Base-by-base conservation (phyloP, 148 eudicot species). In the Hydrangea macrophylla region DNA sequence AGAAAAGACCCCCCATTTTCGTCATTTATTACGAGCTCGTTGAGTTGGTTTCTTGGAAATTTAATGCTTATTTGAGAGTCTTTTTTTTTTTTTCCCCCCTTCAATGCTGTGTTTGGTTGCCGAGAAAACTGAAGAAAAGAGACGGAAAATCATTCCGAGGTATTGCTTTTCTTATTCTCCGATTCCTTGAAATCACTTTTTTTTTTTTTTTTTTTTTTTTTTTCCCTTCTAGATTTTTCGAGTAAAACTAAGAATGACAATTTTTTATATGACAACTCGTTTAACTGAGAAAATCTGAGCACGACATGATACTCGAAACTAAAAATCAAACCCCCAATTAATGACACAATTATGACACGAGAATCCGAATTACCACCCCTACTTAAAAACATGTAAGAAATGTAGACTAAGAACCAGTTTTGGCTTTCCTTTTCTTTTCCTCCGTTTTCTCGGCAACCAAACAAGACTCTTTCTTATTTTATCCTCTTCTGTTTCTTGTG, bases 71-170 rank as follows among this genome's bases (percentile, higher is more conserved):
- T 8, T n/a, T 23, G 23, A 31, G 6, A 13, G 11, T 53, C 23
- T 25, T 20, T 15, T 13, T 31, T 48, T 23, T 12, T 15, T 0
- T 65, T 7, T n/a, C n/a, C n/a, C n/a, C n/a, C n/a, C 32, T 27
- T 37, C 13, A 18, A 8, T 7, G 17, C 45, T 48, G 48, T 51
- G 59, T 66, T 53, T 36, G 70, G 61, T 67, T 67, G 70, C 51
- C 22, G 35, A 55, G 70, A 55, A 55, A 67, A 18, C 24, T 35
- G 24, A 55, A 25, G 60, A 55, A 67, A 24, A 8, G 17, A 35
- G 25, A 30, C 18, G 24, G n/a, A 55, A 67, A 36, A 67, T 55
- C 11, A 55, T 17, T 53, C 13, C 24, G 58, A 13, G 30, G 6
- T 6, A n/a, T 53, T 32, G 69, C 69, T 12, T 65, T 26, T 50